phyloP scores from a whole-genome alignment of 495 filamentous ascomycete species.

The Sabuloglossum arenarium region DNA sequence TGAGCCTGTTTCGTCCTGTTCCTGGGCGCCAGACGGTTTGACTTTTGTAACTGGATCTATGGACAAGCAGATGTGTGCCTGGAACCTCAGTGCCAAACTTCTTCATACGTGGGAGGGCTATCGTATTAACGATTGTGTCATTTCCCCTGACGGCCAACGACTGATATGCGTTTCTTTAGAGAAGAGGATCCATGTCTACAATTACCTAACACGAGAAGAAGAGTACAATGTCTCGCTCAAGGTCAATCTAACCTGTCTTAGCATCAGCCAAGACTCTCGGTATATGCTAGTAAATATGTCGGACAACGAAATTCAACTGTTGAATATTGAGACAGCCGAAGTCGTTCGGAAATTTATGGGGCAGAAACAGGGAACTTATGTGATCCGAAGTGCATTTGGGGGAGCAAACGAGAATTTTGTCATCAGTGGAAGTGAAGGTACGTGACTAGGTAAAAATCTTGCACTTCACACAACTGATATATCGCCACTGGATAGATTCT shows the following conservation, averaged over 20 bases:
- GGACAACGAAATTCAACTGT: slow-evolving; percentile 50
- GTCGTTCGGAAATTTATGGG: slow-evolving; percentile 53
- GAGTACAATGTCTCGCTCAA: slow-evolving; percentile 50
- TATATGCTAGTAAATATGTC: slow-evolving; percentile 66
- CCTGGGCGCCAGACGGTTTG: slow-evolving; percentile 63
- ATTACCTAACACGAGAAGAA: slow-evolving; percentile 50
- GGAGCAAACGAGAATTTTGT: slow-evolving; percentile 84
- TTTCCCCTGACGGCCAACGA: slow-evolving; percentile 58
- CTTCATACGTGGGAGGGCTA: slow-evolving; percentile 46
- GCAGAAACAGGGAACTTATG: slow-evolving; percentile 44
- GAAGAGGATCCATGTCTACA: slow-evolving; percentile 56
- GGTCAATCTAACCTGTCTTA: slow-evolving; percentile 51
- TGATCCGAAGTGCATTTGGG: slow-evolving; percentile 69
- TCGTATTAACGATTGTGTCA: slow-evolving; percentile 63
- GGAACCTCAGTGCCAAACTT: slow-evolving; percentile 35
- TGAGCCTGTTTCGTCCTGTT: slow-evolving; percentile 66
- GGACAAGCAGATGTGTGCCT: slow-evolving; percentile 45
- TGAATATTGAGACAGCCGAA: slow-evolving; percentile 54
- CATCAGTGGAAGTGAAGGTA: slow-evolving; percentile 81
- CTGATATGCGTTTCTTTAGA: slow-evolving; percentile 59
- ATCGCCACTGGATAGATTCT: slow-evolving; percentile 32
- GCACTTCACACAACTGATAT: neutral
- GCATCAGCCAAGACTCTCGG: slow-evolving; percentile 56
- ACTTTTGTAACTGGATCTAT: slow-evolving; percentile 67
- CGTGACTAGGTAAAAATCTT: neutral